Evolutionary conservation across 208 protist species (phyloP), one percentile per base, ranked within the genome.

Genomic region (Leishmania braziliensis): DNA sequence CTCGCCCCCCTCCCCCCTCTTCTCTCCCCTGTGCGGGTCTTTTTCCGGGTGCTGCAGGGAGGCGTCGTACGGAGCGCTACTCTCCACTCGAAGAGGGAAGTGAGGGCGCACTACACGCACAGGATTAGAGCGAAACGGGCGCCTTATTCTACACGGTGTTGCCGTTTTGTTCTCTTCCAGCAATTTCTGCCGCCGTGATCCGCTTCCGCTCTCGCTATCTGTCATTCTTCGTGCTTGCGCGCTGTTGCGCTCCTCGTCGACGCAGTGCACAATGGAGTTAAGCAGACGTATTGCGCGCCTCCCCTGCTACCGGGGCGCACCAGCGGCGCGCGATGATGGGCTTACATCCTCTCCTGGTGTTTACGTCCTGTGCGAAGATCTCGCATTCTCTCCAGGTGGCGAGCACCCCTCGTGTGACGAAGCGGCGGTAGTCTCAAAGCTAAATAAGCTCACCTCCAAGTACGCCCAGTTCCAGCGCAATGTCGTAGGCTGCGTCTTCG

Each of bases 231-330:
- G 23, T 18, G 16, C 43, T 16, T 16, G 66, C 33, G 69, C 10
- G 43, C 23, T 33, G 29, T 3, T 69, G 53, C 80, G 56, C 97
- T 99, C 79, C 92, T 94, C 65, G 92, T 99, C 20, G 88, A 92
- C 29, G 85, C 90, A 71, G 94, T 98, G 48, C 83, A 97, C 79
- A 98, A 99, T 84, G 99, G n/a, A 51, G 73, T 76, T 36, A 65
- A 58, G 29, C 69, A 14, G 56, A 54, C 39, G 36, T 72, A 51
- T 71, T 79, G 33, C 68, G 48, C 74, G 56, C 39, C 46, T 60
- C 71, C n/a, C 48, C 33, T 50, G 29, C 9, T 1, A 48, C 8
- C 71, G 71, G 29, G 71, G 70, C n/a, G 33, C 16, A 29, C 33
- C 46, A 43, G 50, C 48, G 0, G 33, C 71, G 71, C 71, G 51